Percentiles rank a stretch among this genome's conserved stretches.
Evolutionary conservation across 2,329 filamentous ascomycete species (phyloP).

Genomic region (Samsoniella hepiali): DNA sequence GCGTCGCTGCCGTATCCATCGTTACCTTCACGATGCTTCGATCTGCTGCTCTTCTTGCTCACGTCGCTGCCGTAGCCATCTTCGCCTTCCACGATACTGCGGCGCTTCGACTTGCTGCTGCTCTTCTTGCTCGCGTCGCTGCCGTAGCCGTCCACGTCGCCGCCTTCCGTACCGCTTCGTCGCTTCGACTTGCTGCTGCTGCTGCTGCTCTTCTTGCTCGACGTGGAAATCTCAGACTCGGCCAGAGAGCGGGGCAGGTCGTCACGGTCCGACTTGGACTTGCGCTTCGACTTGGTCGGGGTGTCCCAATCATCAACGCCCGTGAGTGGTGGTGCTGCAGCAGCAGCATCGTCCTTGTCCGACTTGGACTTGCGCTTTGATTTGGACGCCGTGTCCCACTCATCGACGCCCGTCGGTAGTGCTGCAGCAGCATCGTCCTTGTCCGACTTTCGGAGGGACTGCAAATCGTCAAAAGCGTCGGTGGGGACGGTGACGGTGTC

Average conservation of each 20-base stretch:
- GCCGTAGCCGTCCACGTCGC: conserved; percentile 32
- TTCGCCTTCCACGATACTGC: conserved; percentile 31
- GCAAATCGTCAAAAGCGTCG: conserved; percentile 30
- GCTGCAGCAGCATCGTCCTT: conserved; percentile 24
- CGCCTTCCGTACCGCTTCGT: conserved; percentile 35
- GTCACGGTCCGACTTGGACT: conserved; percentile 27
- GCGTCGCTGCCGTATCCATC: conserved; percentile 35
- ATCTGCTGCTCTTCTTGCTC: conserved; percentile 36
- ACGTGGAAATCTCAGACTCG: conserved; percentile 36
- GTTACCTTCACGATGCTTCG: conserved; percentile 38
- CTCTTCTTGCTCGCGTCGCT: conserved; percentile 39
- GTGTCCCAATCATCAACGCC: conserved; percentile 34
- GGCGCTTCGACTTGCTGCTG: conserved; percentile 40
- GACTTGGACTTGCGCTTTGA: conserved; percentile 29
- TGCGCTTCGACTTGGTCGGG: conserved; percentile 35
- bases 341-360: conserved; percentile 20
- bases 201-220: conserved; percentile 27
- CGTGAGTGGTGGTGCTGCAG: too few species aligned
- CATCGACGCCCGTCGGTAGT: conserved; percentile 25
- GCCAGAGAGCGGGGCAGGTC: conserved; percentile 33
- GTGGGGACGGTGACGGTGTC: conserved; percentile 29
- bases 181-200: conserved; percentile 41
- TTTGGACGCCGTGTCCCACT: conserved; percentile 35
- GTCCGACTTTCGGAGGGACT: conserved; percentile 28
- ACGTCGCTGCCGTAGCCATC: conserved; percentile 35